phyloP scores from a whole-genome alignment of 805 yeast species.

The Barnettozyma vustinii region DNA sequence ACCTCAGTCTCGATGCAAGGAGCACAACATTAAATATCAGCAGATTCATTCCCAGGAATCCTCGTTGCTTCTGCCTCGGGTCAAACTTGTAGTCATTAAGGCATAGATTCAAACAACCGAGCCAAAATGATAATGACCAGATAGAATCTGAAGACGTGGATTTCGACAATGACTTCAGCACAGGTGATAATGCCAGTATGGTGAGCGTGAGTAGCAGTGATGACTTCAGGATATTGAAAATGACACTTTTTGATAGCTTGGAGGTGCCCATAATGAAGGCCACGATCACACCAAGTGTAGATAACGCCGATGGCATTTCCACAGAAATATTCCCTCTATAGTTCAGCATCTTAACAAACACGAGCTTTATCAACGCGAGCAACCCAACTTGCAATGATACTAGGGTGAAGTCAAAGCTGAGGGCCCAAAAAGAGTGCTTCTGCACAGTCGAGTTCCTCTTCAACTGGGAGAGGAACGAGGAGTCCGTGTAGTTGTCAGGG shows the following conservation, averaged over 20 bases:
- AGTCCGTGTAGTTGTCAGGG: constrained; percentile 89
- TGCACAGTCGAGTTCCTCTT: constrained; percentile 72
- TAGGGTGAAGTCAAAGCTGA: constrained; percentile 68
- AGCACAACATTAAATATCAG: constrained; percentile 84
- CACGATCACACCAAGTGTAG: constrained; percentile 5
- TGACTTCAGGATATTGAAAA: constrained; percentile 44
- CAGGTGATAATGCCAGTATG: constrained; percentile 79
- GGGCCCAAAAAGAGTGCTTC: constrained; percentile 53
- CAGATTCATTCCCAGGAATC: constrained; percentile 70
- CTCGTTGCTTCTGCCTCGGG: constrained; percentile 15
- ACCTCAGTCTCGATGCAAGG: constrained; percentile 76
- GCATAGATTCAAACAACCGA: constrained; percentile 61
- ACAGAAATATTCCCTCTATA: constrained; percentile 41
- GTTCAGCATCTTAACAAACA: constrained; percentile 59
- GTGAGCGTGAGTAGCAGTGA: constrained; percentile 63
- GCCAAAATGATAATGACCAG: constrained; percentile 85
- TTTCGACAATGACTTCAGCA: constrained; percentile 77
- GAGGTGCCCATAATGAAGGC: constrained; percentile 7
- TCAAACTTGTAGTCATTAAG: constrained; percentile 64
- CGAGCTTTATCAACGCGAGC: constrained; percentile 56
- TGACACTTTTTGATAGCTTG: neutral
- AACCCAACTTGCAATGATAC: constrained; percentile 62
- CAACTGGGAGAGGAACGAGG: constrained; percentile 73
- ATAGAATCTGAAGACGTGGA: constrained; percentile 92
- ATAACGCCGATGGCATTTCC: constrained; percentile 31